Evolutionary conservation across 1,139 yeast species (phyloP).

Genomic region (Tardiomyces digboiensis): DNA sequence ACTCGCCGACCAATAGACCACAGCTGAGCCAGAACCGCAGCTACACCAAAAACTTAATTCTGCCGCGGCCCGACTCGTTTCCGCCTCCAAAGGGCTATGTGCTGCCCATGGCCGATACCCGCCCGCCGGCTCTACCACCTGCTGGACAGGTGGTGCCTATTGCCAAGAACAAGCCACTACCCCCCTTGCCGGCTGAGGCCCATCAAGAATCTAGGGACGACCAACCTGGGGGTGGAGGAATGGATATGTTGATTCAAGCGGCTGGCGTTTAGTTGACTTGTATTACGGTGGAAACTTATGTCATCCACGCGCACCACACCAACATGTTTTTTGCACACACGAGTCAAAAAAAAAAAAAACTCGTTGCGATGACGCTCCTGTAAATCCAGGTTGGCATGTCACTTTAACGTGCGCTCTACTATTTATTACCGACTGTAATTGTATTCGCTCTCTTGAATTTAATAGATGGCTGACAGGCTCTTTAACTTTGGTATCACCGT

Average conservation of each 20-base stretch:
- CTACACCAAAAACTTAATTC: conserved; percentile 19
- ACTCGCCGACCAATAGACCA: not conserved
- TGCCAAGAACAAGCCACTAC: conserved; percentile 21
- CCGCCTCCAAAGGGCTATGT: conserved; percentile 6
- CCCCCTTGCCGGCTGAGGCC: conserved; percentile 23
- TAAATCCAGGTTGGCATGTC: too few species aligned
- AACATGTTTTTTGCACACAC: too few species aligned
- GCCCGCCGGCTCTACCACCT: conserved; percentile 20
- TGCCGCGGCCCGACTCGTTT: conserved; percentile 21
- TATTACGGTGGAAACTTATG: too few species aligned
- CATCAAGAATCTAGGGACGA: not conserved
- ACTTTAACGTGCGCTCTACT: too few species aligned
- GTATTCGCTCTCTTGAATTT: too few species aligned
- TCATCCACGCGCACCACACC: too few species aligned
- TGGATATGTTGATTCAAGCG: not conserved
- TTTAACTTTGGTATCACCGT: too few species aligned
- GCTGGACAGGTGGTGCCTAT: conserved; percentile 12
- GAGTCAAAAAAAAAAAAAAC: too few species aligned
- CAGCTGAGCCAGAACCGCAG: conserved; percentile 17
- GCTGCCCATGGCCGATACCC: conserved; percentile 18
- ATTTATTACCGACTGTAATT: too few species aligned
- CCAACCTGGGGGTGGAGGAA: not conserved
- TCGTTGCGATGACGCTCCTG: too few species aligned
- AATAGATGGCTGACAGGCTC: too few species aligned
- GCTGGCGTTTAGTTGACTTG: not conserved